Evolutionary conservation across 2,329 filamentous ascomycete genomes (phyloP).

Genomic region (Ceratocystiopsis minuta): DNA sequence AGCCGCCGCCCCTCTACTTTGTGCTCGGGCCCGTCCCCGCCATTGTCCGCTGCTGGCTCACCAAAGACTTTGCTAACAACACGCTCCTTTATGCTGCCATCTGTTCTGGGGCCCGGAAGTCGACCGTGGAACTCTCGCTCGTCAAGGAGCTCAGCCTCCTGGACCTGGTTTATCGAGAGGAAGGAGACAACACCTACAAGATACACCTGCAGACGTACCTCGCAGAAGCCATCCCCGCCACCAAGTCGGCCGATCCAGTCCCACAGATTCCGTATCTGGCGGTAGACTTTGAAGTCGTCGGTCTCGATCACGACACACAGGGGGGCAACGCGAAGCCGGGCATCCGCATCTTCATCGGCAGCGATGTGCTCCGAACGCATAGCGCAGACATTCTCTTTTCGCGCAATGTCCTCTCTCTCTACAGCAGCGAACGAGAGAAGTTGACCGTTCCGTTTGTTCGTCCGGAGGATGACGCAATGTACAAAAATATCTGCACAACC

Average conservation of each 20-base stretch:
- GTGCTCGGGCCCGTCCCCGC: slow-evolving; percentile 78
- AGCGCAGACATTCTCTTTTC: slow-evolving; percentile 87
- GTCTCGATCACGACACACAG: slow-evolving; percentile 30
- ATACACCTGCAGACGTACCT: slow-evolving; percentile 74
- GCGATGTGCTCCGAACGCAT: slow-evolving; percentile 68
- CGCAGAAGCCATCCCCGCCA: slow-evolving; percentile 69
- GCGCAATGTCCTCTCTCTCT: slow-evolving; percentile 72
- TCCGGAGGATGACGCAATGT: slow-evolving; percentile 68
- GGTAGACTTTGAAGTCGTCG: slow-evolving; percentile 59
- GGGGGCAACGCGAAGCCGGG: slow-evolving; percentile 33
- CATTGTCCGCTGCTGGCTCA: slow-evolving; percentile 92
- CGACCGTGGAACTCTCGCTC: slow-evolving; percentile 59
- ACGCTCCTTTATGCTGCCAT: slow-evolving; percentile 80
- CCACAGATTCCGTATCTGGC: slow-evolving; percentile 69
- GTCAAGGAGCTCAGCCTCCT: slow-evolving; percentile 56
- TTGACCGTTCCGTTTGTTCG: slow-evolving; percentile 81
- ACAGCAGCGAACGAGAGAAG: slow-evolving; percentile 72
- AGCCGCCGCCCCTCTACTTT: slow-evolving; percentile 67
- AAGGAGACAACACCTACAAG: slow-evolving; percentile 41
- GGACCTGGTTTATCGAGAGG: slow-evolving; percentile 45
- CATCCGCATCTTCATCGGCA: slow-evolving; percentile 79
- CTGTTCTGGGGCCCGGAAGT: slow-evolving; percentile 81
- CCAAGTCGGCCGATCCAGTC: slow-evolving; percentile 51
- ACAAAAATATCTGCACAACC: slow-evolving; percentile 57
- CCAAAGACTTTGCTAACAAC: slow-evolving; percentile 73